Evolutionary conservation across 2,329 filamentous ascomycete species (phyloP).

Genomic region (Pseudogymnoascus sp.): DNA sequence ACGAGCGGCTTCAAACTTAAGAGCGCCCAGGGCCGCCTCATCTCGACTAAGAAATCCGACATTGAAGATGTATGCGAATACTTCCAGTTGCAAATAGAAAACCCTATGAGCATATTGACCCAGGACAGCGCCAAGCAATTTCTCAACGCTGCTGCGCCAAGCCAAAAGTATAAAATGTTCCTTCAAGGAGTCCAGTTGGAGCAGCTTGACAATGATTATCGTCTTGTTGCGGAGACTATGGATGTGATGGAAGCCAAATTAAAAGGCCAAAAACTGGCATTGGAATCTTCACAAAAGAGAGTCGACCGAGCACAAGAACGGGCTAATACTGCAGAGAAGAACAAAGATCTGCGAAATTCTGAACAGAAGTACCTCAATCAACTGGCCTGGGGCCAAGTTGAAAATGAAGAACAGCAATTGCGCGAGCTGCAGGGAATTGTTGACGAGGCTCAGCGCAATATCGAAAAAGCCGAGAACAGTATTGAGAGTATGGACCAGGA

Average conservation of each 20-base stretch:
- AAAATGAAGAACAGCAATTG: conserved; percentile 57
- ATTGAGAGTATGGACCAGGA: conserved; percentile 42
- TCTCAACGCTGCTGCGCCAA: conserved; percentile 70
- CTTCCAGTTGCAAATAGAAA: conserved; percentile 89
- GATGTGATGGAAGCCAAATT: conserved; percentile 63
- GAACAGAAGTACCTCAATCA: conserved; percentile 53
- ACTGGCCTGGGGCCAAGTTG: conserved; percentile 81
- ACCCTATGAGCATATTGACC: conserved; percentile 89
- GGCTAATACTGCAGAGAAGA: conserved; percentile 56
- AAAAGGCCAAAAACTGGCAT: conserved; percentile 50
- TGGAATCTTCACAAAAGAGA: conserved; percentile 49
- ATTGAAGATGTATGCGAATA: conserved; percentile 91
- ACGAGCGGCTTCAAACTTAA: conserved; percentile 83
- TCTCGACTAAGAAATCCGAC: conserved; percentile 78
- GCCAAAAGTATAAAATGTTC: conserved; percentile 94
- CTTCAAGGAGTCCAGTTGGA: conserved; percentile 90
- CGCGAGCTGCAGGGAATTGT: conserved; percentile 32
- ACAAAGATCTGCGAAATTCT: conserved; percentile 54
- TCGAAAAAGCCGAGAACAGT: conserved; percentile 32
- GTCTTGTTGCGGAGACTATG: conserved; percentile 68
- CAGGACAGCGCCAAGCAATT: conserved; percentile 95
- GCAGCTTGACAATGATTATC: conserved; percentile 84
- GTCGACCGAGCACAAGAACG: conserved; percentile 55
- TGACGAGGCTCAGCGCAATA: conserved; percentile 27
- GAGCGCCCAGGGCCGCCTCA: conserved; percentile 54